phyloP scores from a whole-genome alignment of 1,284 basidiomycete species.

The Filobasidium uniguttulatum region DNA sequence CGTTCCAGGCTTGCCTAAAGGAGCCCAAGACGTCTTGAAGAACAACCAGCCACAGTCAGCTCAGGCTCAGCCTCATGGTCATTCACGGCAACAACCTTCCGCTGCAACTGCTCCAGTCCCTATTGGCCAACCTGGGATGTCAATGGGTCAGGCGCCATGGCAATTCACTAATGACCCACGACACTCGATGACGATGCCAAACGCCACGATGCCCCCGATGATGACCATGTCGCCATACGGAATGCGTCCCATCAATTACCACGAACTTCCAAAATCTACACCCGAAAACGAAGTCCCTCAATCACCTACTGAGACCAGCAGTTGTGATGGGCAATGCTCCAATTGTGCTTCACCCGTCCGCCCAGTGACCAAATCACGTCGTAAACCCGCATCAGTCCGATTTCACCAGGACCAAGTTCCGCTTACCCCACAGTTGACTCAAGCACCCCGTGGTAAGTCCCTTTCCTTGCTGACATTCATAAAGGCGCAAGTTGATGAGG shows the following conservation, averaged over 20 bases:
- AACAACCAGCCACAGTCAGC: background rate
- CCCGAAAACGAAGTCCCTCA: background rate
- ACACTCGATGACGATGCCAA: slow-evolving; percentile 3
- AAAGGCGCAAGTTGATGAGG: background rate
- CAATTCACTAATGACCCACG: background rate
- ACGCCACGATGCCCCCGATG: background rate
- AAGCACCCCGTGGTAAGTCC: background rate
- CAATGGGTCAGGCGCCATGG: too few species aligned
- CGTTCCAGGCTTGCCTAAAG: background rate
- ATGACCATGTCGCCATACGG: background rate
- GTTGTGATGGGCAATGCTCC: too few species aligned
- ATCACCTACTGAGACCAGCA: background rate
- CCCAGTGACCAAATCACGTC: background rate
- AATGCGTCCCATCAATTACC: background rate
- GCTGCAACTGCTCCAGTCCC: background rate
- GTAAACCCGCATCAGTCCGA: background rate
- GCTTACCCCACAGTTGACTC: background rate
- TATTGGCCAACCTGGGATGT: background rate
- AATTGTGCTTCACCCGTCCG: background rate
- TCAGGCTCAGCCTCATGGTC: too few species aligned
- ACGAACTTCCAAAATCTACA: background rate
- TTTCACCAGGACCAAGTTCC: background rate
- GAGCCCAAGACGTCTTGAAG: background rate
- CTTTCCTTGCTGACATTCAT: background rate
- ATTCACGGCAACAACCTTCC: background rate